A percentile compares a stretch with the other conserved stretches of the same genome.
phyloP scores from a whole-genome alignment of 805 yeast genomes.

The Yamadazyma scolyti region DNA sequence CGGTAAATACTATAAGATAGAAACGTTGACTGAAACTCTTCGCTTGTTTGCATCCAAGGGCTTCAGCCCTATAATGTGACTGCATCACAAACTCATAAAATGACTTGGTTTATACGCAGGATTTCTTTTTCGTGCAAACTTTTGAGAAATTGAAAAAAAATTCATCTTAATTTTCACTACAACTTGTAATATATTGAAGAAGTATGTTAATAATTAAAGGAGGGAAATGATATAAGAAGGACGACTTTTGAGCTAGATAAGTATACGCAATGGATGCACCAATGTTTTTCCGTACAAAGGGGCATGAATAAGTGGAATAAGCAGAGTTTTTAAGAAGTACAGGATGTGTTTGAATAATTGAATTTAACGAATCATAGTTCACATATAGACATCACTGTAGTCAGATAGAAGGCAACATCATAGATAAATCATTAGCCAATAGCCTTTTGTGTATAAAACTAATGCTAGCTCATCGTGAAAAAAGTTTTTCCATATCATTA shows the following conservation, averaged over 20 bases:
- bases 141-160: slow-evolving; percentile 9
- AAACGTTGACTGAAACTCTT: background rate
- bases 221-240: background rate
- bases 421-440: no score
- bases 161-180: slow-evolving; percentile 11
- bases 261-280: background rate
- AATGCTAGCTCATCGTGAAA: slow-evolving; percentile 1
- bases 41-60: slow-evolving; percentile 3
- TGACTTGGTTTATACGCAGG: slow-evolving; percentile 7
- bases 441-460: no score
- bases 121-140: slow-evolving; percentile 3
- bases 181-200: slow-evolving; percentile 9
- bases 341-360: no score
- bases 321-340: no score
- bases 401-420: no score
- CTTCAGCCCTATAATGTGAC: slow-evolving; percentile 4
- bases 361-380: no score
- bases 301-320: no score
- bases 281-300: no score
- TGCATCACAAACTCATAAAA: no score
- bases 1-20: background rate
- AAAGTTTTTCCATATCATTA: background rate
- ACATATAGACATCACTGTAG: no score
- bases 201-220: slow-evolving; percentile 8
- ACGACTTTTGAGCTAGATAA: background rate